A percentile compares a stretch with the other conserved stretches of the same genome.
These are phyloP conservation scores for Arbutus unedo DNA, from an alignment of 148 eudicot species.

Conservation along the genomic window DNA sequence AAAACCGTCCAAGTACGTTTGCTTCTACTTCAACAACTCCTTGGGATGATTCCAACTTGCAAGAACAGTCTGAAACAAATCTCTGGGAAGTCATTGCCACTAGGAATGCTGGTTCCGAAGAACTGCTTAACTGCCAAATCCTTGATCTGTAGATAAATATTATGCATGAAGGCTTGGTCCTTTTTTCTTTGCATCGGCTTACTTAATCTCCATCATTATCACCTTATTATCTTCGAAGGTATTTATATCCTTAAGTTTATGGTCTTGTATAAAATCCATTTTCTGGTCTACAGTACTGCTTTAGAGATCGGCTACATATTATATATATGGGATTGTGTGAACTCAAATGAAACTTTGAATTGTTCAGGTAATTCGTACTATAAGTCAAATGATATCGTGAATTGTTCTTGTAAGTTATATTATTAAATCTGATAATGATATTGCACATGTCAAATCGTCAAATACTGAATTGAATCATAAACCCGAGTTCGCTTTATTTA, in stretches of 20 bases:
- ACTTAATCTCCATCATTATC: conserved; percentile 6
- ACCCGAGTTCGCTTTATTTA: conserved; percentile 8
- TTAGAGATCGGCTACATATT: background rate
- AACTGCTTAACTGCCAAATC: conserved; percentile 75
- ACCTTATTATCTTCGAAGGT: background rate
- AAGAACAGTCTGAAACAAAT: conserved; percentile 22
- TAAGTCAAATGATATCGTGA: background rate
- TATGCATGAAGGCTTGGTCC: conserved; percentile 2
- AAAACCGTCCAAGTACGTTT: conserved; percentile 14
- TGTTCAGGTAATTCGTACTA: background rate
- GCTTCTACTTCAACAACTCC: conserved; percentile 24
- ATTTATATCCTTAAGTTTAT: background rate
- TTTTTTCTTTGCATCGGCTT: background rate
- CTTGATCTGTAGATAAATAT: conserved; percentile 43
- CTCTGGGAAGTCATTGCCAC: conserved; percentile 66
- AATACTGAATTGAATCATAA: background rate
- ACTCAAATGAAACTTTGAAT: background rate
- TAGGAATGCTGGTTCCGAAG: conserved; percentile 55
- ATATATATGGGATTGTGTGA: background rate
- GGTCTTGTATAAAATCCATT: conserved; percentile 11
- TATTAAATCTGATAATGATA: background rate
- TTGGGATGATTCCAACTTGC: conserved; percentile 15
- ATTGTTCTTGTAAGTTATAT: background rate
- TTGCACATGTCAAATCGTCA: background rate
- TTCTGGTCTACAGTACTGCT: background rate